phyloP scores from a whole-genome alignment of 805 yeast genomes.

The Pichia scutulata region DNA sequence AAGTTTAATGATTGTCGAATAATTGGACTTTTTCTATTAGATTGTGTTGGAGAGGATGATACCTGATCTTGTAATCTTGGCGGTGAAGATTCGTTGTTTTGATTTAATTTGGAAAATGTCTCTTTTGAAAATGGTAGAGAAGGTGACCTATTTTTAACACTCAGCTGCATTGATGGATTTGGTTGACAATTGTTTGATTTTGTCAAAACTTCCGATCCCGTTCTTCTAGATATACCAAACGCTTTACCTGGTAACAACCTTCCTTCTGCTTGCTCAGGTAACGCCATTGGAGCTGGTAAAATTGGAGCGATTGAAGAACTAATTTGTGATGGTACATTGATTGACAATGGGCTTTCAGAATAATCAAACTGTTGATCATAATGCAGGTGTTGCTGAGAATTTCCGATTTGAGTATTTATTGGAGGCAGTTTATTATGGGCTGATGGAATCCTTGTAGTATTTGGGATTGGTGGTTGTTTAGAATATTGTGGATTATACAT shows the following conservation, averaged over 20 bases:
- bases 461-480: neutral
- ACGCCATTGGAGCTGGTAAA: neutral
- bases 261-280: neutral
- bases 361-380: neutral
- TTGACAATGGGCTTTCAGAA: neutral
- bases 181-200: neutral
- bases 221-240: constrained; percentile 1
- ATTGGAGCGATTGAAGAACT: neutral
- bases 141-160: constrained; percentile 13
- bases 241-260: constrained; percentile 1
- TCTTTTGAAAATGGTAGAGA: constrained; percentile 13
- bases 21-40: constrained; percentile 27
- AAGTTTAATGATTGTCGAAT: constrained; percentile 32
- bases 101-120: neutral
- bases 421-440: neutral
- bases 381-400: neutral
- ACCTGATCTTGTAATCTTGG: neutral
- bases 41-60: neutral
- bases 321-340: neutral
- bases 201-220: neutral
- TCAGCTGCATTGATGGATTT: neutral
- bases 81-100: neutral
- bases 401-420: neutral
- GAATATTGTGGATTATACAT: neutral
- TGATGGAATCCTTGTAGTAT: neutral